Conservation (phyloP, 192 early-diverging fungal genomes). For the Coemansia asiatica region DNA sequence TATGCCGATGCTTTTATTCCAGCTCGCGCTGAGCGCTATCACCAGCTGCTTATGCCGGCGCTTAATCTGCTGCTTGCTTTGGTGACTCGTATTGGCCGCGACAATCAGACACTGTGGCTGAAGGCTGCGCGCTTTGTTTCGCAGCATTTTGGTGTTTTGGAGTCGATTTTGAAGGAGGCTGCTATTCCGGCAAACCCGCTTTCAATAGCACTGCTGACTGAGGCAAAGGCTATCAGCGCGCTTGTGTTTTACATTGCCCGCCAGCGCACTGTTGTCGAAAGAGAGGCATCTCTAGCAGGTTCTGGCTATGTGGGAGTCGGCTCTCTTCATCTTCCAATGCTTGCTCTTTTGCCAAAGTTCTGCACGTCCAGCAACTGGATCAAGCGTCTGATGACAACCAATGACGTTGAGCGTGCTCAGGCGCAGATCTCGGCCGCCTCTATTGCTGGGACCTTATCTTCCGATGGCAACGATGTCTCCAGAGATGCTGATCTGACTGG, state of each 20-base stretch:
- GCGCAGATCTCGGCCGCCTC: conserved; percentile 24
- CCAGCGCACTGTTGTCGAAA: conserved; percentile 52
- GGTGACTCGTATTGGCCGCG: conserved; percentile 47
- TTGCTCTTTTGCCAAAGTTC: conserved; percentile 51
- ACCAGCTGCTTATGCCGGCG: conserved; percentile 63
- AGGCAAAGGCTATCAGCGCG: conserved; percentile 38
- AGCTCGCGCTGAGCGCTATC: conserved; percentile 58
- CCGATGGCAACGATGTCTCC: conserved; percentile 16
- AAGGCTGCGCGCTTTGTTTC: conserved; percentile 48
- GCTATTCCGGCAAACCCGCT: conserved; percentile 30
- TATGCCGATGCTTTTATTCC: conserved; percentile 49
- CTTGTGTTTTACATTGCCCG: conserved; percentile 43
- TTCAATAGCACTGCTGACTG: conserved; percentile 36
- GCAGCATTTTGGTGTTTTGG: conserved; percentile 46
- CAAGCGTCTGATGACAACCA: conserved; percentile 27
- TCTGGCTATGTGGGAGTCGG: conserved; percentile 47
- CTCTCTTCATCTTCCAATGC: conserved; percentile 42
- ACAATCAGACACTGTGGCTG: conserved; percentile 50
- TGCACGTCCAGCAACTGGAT: conserved; percentile 31
- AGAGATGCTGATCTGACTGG: conserved; percentile 8
- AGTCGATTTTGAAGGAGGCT: conserved; percentile 42
- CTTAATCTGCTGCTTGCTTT: conserved; percentile 63
- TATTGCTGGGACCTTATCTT: background rate
- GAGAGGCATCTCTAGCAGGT: conserved; percentile 40
- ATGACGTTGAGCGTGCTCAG: conserved; percentile 54